These are phyloP conservation scores for Verticillium isaacii DNA, from an alignment of 2,329 filamentous ascomycete genomes.

Conservation along the genomic window DNA sequence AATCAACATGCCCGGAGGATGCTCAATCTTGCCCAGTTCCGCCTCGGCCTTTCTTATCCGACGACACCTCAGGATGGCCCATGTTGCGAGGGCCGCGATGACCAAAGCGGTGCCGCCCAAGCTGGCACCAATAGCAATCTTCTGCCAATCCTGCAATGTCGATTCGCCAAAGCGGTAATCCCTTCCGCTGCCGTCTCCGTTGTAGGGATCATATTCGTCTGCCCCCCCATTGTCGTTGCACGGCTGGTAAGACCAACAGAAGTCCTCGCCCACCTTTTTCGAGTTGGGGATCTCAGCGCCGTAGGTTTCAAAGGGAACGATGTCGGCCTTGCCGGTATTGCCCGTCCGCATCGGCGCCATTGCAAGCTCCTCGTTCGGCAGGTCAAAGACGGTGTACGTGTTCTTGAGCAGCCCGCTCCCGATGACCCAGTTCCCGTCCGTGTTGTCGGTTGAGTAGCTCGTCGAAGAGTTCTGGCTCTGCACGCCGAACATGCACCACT, in stretches of 20 bases:
- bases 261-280: not conserved
- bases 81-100: not conserved
- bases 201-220: not conserved
- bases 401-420: constrained; percentile 21
- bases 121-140: not conserved
- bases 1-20: not conserved
- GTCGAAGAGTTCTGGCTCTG: constrained; percentile 16
- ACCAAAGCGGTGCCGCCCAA: not conserved
- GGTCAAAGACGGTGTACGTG: constrained; percentile 27
- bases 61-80: constrained; percentile 6
- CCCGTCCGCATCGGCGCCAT: constrained; percentile 21
- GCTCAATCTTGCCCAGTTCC: not conserved
- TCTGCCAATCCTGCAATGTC: not conserved
- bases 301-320: constrained; percentile 20
- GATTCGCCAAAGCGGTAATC: not conserved
- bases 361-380: constrained; percentile 24
- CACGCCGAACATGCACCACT: constrained; percentile 23
- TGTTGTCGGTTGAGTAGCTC: not conserved
- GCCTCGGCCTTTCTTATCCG: constrained; percentile 2
- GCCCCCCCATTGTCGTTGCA: not conserved
- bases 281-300: constrained; percentile 20
- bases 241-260: not conserved
- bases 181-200: not conserved
- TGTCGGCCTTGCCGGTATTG: constrained; percentile 10
- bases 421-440: constrained; percentile 12